These are phyloP conservation scores for Plasmodium fragile DNA, from an alignment of 169 alveolate genomes.

Conservation along the genomic window DNA sequence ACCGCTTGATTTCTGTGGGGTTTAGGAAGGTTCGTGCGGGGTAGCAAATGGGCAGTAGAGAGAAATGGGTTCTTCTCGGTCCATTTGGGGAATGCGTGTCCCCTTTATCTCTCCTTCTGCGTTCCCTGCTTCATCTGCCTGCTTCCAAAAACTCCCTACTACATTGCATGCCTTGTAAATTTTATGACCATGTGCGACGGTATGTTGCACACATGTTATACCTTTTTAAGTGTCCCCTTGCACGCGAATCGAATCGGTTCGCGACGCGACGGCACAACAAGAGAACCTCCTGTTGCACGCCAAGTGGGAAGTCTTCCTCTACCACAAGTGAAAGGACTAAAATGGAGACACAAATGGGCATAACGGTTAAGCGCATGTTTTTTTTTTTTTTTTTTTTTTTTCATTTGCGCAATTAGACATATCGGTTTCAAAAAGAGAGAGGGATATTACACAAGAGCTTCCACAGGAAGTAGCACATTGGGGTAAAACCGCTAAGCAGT, in stretches of 20 bases:
- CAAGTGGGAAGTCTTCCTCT: neutral
- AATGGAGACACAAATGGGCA: neutral
- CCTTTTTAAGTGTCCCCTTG: neutral
- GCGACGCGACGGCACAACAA: neutral
- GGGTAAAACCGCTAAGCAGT: neutral
- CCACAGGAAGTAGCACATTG: neutral
- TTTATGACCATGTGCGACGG: neutral
- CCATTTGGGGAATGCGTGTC: neutral
- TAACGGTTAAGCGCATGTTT: neutral
- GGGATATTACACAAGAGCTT: neutral
- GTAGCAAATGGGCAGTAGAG: neutral
- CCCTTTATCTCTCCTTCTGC: neutral
- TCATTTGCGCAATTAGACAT: neutral
- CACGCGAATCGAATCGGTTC: neutral
- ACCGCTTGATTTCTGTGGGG: constrained; percentile 51
- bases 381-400: neutral
- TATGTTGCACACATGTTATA: neutral
- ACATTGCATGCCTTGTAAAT: neutral
- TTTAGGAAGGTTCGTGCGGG: constrained; percentile 2
- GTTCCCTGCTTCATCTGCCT: neutral
- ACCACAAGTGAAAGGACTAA: neutral
- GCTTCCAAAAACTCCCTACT: neutral
- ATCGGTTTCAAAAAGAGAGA: neutral
- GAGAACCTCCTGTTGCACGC: neutral
- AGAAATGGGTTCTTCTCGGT: neutral